phyloP scores from a whole-genome alignment of 2,329 filamentous ascomycete genomes.

The Didymella keratinophila region DNA sequence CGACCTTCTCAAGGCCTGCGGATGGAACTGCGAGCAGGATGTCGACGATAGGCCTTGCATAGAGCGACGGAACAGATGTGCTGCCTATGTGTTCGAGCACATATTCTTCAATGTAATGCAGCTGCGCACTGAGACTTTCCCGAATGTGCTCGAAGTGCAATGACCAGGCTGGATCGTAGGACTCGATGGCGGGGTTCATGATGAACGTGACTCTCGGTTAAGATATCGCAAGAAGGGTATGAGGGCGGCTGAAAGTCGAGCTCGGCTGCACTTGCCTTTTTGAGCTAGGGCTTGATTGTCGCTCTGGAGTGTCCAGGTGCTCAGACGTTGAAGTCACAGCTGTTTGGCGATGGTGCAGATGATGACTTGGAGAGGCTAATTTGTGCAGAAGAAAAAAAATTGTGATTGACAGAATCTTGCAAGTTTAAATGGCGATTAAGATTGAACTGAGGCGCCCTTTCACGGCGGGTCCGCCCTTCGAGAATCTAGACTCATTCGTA shows the following conservation, averaged over 20 bases:
- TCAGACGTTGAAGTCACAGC: background rate
- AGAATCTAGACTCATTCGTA: slow-evolving; percentile 22
- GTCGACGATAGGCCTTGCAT: slow-evolving; percentile 51
- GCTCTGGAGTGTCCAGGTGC: background rate
- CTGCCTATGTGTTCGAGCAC: slow-evolving; percentile 52
- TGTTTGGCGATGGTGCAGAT: background rate
- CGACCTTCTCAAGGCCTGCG: background rate
- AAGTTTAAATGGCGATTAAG: background rate
- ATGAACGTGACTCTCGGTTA: background rate
- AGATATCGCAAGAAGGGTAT: too few relatives aligned
- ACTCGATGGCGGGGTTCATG: slow-evolving; percentile 26
- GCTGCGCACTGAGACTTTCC: slow-evolving; percentile 21
- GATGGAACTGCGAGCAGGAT: slow-evolving; percentile 44
- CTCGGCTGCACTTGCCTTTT: slow-evolving; percentile 19
- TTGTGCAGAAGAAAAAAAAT: too few relatives aligned
- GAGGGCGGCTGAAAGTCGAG: background rate
- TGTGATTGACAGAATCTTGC: too few relatives aligned
- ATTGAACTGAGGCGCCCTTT: slow-evolving; percentile 1
- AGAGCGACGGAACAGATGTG: slow-evolving; percentile 47
- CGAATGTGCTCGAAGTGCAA: slow-evolving; percentile 38
- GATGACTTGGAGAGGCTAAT: background rate
- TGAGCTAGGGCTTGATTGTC: background rate
- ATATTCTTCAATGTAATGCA: too few relatives aligned
- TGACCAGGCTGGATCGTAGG: slow-evolving; percentile 43
- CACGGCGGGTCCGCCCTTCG: slow-evolving; percentile 3